Conservation (phyloP, 202 grass and related monocot genomes). For the Schoenoplectus tabernaemontani region DNA sequence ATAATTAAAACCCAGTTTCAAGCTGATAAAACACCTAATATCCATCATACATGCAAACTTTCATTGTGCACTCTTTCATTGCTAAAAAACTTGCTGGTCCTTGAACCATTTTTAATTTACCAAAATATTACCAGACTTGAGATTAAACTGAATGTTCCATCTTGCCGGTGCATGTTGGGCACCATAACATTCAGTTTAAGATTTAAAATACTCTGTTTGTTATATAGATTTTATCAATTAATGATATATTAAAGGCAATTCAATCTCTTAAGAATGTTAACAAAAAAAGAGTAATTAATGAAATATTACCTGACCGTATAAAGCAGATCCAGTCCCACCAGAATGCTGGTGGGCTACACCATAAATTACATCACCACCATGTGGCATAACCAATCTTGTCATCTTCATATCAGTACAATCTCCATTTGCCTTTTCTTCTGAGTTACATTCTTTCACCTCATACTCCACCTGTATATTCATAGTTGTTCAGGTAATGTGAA, state of each 20-base stretch:
- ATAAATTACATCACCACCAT: conserved; percentile 60
- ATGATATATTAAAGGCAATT: neutral
- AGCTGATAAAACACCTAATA: neutral
- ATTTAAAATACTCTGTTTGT: neutral
- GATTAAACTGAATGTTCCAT: neutral
- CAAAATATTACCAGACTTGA: neutral
- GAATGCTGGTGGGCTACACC: conserved; percentile 75
- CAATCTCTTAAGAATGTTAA: neutral
- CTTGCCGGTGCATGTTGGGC: neutral
- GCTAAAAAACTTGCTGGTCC: neutral
- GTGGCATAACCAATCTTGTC: conserved; percentile 38
- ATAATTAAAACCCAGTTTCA: neutral
- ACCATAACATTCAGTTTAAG: neutral
- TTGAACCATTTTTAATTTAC: neutral
- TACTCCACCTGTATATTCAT: conserved; percentile 47
- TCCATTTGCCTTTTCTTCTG: conserved; percentile 31
- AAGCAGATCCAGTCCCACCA: conserved; percentile 39
- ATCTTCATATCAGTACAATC: conserved; percentile 37
- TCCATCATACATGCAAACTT: neutral
- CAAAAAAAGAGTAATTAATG: neutral
- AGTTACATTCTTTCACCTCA: conserved; percentile 45
- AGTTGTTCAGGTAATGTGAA: neutral
- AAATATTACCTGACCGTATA: conserved; percentile 54
- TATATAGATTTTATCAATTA: neutral
- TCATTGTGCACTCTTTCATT: neutral